phyloP scores from a whole-genome alignment of 768 basidiomycete genomes.

The Grammothele lineata region DNA sequence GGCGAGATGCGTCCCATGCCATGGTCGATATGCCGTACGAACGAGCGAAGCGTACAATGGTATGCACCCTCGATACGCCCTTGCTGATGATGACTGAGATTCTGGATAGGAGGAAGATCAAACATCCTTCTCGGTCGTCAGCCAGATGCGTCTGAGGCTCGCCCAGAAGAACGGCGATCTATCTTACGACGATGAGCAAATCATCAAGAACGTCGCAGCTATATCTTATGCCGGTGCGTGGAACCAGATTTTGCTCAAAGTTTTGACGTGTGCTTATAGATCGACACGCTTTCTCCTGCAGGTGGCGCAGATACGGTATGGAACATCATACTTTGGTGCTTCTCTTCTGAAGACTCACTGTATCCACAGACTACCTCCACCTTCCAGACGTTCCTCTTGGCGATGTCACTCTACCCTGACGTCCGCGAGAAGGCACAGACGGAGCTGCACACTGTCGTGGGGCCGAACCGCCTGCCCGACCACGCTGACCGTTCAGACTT shows the following conservation, averaged over 20 bases:
- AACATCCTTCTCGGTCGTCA: background rate
- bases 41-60: constrained; percentile 11
- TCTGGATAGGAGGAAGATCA: background rate
- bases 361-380: constrained; percentile 22
- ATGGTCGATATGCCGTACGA: constrained; percentile 13
- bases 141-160: background rate
- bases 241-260: background rate
- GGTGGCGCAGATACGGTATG: constrained; percentile 22
- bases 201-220: constrained; percentile 13
- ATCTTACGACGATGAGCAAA: constrained; percentile 4
- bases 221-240: constrained; percentile 17
- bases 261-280: background rate
- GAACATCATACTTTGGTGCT: no score
- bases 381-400: constrained; percentile 22
- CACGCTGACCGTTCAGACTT: constrained; percentile 17
- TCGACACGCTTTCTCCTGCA: no score
- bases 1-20: constrained; percentile 5
- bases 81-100: background rate
- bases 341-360: no score
- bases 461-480: constrained; percentile 21
- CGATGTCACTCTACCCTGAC: constrained; percentile 24
- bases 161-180: background rate
- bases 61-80: background rate
- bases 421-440: constrained; percentile 22
- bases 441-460: constrained; percentile 25